Percentiles rank a stretch among this genome's conserved stretches.
phyloP scores from a whole-genome alignment of 495 filamentous ascomycete species.

The Aspergillus bertholletiae region DNA sequence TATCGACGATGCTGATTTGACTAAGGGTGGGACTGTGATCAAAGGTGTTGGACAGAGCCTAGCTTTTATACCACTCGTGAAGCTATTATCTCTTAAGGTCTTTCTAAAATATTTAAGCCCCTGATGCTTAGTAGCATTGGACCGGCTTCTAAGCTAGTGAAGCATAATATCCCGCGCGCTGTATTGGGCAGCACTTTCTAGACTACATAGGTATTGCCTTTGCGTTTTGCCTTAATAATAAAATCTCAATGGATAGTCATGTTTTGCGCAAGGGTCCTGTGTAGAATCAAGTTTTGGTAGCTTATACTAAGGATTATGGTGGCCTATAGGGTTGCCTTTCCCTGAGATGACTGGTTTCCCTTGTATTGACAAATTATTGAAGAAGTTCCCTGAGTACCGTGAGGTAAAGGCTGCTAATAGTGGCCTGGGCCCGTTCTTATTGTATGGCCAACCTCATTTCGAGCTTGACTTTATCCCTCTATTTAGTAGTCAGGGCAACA shows the following conservation, averaged over 20 bases:
- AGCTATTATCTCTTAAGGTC: conserved; percentile 42
- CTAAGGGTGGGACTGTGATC: conserved; percentile 47
- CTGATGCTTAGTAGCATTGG: conserved; percentile 50
- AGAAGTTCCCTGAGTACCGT: conserved; percentile 45
- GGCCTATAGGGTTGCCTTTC: conserved; percentile 47
- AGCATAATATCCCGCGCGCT: conserved; percentile 45
- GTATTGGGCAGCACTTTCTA: conserved; percentile 55
- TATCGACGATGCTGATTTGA: conserved; percentile 47
- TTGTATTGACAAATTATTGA: conserved; percentile 51
- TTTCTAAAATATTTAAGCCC: conserved; percentile 44
- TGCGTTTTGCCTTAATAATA: conserved; percentile 54
- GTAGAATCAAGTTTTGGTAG: conserved; percentile 38
- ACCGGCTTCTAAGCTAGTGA: conserved; percentile 37
- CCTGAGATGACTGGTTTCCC: conserved; percentile 55
- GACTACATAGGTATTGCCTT: conserved; percentile 56
- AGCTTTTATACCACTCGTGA: conserved; percentile 38
- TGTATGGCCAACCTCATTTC: conserved; percentile 59
- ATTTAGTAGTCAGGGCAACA: conserved; percentile 53
- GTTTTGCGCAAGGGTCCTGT: conserved; percentile 47
- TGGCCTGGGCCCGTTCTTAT: conserved; percentile 54
- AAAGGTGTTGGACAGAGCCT: conserved; percentile 24
- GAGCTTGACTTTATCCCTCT: conserved; percentile 62
- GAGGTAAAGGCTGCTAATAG: conserved; percentile 48
- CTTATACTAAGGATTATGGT: conserved; percentile 45
- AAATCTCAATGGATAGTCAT: conserved; percentile 49